A percentile compares a stretch with the other conserved stretches of the same genome.
These are phyloP conservation scores for Nicotiana benthamiana DNA, from an alignment of 257 asterid genomes.

Conservation along the genomic window DNA sequence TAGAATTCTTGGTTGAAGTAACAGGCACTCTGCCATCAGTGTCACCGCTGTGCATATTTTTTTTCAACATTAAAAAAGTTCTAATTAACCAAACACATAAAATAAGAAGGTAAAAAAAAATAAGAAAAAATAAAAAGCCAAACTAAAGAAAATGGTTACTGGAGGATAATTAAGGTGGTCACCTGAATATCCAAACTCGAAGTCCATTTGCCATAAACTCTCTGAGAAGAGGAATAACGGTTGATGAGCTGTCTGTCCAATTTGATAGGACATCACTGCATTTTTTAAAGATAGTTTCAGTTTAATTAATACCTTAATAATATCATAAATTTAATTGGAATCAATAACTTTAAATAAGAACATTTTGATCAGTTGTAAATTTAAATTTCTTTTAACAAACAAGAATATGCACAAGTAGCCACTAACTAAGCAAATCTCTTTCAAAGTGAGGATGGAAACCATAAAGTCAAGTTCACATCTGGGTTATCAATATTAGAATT, in stretches of 20 bases:
- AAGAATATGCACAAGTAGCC: too few species aligned
- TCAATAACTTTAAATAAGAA: too few species aligned
- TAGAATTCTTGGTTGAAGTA: constrained; percentile 54
- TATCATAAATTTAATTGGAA: neutral
- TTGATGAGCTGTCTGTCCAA: constrained; percentile 54
- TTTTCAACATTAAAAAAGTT: too few species aligned
- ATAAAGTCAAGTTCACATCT: too few species aligned
- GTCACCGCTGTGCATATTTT: constrained; percentile 62
- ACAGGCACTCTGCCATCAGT: constrained; percentile 72
- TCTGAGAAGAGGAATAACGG: constrained; percentile 47
- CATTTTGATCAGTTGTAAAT: too few species aligned
- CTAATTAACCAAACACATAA: neutral
- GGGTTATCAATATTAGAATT: too few species aligned
- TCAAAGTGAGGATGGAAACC: too few species aligned
- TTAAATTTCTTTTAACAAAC: too few species aligned
- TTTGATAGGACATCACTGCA: constrained; percentile 40
- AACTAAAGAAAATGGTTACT: neutral
- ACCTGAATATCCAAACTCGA: constrained; percentile 82
- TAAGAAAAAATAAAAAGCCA: neutral
- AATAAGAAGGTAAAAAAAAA: neutral
- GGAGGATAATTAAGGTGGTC: neutral
- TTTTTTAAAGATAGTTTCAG: neutral
- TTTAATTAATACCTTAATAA: neutral
- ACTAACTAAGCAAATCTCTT: too few species aligned
- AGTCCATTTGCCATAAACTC: constrained; percentile 49